These are phyloP conservation scores for Candida freyschussii DNA, from an alignment of 1,139 yeast genomes.

Conservation along the genomic window DNA sequence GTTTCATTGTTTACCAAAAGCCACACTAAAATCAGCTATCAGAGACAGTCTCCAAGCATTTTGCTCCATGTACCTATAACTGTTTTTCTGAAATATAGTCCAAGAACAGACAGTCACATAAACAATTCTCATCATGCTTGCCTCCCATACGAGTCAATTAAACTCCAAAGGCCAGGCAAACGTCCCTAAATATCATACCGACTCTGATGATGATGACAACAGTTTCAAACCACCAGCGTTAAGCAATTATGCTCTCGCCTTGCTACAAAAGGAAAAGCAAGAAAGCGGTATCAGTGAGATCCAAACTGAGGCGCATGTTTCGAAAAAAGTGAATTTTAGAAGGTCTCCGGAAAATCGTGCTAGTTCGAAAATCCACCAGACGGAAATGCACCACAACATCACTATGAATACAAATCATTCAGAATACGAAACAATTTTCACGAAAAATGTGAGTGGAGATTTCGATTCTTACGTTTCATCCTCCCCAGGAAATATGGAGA, in stretches of 20 bases:
- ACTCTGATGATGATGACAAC: constrained; percentile 43
- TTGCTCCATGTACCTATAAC: too few relatives aligned
- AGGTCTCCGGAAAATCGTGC: constrained; percentile 12
- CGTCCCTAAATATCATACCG: too few relatives aligned
- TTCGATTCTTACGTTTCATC: constrained; percentile 15
- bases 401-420: constrained; percentile 17
- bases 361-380: constrained; percentile 8
- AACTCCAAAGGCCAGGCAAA: too few relatives aligned
- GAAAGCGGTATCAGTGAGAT: constrained; percentile 1
- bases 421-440: constrained; percentile 24
- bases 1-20: too few relatives aligned
- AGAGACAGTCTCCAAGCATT: too few relatives aligned
- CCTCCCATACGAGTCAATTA: too few relatives aligned
- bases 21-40: too few relatives aligned
- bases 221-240: constrained; percentile 61
- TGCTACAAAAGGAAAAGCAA: constrained; percentile 31
- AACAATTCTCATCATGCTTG: too few relatives aligned
- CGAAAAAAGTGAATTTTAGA: constrained; percentile 22
- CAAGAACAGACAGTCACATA: too few relatives aligned
- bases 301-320: constrained; percentile 6
- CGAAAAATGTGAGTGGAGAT: constrained; percentile 14
- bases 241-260: constrained; percentile 49
- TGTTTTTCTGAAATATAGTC: too few relatives aligned
- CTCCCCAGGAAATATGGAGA: constrained; percentile 12
- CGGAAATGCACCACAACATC: constrained; percentile 9